Evolutionary conservation across 768 basidiomycete genomes (phyloP).

Genomic region (Tremella fuciformis): DNA sequence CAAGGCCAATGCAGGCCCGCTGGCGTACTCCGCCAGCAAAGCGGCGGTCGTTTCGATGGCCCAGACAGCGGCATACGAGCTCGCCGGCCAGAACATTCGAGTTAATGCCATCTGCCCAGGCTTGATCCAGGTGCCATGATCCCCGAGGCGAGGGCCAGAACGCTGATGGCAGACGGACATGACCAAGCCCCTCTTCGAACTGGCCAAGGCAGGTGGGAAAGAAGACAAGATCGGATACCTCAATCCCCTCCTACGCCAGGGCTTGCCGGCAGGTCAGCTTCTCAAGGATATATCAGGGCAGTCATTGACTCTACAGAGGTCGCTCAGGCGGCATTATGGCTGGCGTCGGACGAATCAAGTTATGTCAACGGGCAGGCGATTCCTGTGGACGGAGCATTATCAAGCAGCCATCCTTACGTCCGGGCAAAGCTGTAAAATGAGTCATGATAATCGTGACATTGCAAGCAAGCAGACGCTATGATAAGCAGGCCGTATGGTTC

Average conservation of each 20-base stretch:
- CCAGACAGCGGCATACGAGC: conserved; percentile 73
- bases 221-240: conserved; percentile 73
- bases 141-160: background rate
- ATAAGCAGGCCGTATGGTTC: too few relatives aligned
- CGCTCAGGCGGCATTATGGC: conserved; percentile 76
- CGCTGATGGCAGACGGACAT: conserved; percentile 64
- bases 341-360: conserved; percentile 61
- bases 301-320: conserved; percentile 61
- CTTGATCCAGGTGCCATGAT: conserved; percentile 61
- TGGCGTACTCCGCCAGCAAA: conserved; percentile 82
- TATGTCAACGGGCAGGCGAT: conserved; percentile 81
- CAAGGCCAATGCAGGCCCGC: conserved; percentile 30
- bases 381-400: conserved; percentile 81
- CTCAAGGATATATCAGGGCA: background rate
- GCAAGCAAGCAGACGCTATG: too few relatives aligned
- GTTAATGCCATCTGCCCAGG: conserved; percentile 89
- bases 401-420: conserved; percentile 53
- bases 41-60: conserved; percentile 89
- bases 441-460: too few relatives aligned
- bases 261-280: conserved; percentile 68
- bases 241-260: conserved; percentile 78
- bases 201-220: conserved; percentile 72
- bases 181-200: conserved; percentile 73
- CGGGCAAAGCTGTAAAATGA: conserved; percentile 30
- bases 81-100: conserved; percentile 76